phyloP scores from a whole-genome alignment of 2,329 filamentous ascomycete species.

The Pyrenophora tritici-repentis region DNA sequence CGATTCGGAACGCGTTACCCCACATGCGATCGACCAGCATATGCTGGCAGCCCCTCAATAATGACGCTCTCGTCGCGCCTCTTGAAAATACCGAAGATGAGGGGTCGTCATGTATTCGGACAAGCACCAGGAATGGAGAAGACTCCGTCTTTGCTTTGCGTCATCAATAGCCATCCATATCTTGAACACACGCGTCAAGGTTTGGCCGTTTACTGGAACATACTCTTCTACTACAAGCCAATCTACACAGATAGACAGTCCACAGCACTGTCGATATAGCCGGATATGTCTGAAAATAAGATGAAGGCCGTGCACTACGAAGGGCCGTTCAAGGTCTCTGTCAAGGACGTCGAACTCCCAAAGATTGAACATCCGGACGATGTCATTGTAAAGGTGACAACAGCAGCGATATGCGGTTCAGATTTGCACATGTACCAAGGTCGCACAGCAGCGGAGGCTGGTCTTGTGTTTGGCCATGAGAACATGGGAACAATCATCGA shows the following conservation, averaged over 20 bases:
- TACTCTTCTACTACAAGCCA: not conserved
- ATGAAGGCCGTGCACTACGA: slow-evolving; percentile 70
- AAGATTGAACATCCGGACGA: slow-evolving; percentile 68
- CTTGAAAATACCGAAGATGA: slow-evolving; percentile 1
- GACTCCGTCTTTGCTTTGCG: not conserved
- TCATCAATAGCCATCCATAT: not conserved
- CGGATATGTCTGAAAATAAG: slow-evolving; percentile 21
- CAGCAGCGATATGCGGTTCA: slow-evolving; percentile 63
- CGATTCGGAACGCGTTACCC: slow-evolving; percentile 8
- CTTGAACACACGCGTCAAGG: not conserved
- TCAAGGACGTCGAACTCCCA: slow-evolving; percentile 64
- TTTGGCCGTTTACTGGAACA: not conserved
- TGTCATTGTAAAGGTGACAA: slow-evolving; percentile 68
- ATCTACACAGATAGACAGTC: not conserved
- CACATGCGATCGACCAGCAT: slow-evolving; percentile 4
- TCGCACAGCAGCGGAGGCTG: slow-evolving; percentile 64
- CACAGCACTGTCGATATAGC: not conserved
- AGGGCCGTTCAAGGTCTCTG: slow-evolving; percentile 65
- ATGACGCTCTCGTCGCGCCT: slow-evolving; percentile 5
- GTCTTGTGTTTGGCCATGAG: slow-evolving; percentile 67
- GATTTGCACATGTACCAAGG: slow-evolving; percentile 67
- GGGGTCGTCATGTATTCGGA: not conserved
- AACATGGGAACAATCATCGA: slow-evolving; percentile 65
- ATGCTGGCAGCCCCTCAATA: slow-evolving; percentile 8
- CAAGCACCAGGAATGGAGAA: not conserved